Evolutionary conservation across 163 green algal species (phyloP).

Genomic region (Volvox carteri): DNA sequence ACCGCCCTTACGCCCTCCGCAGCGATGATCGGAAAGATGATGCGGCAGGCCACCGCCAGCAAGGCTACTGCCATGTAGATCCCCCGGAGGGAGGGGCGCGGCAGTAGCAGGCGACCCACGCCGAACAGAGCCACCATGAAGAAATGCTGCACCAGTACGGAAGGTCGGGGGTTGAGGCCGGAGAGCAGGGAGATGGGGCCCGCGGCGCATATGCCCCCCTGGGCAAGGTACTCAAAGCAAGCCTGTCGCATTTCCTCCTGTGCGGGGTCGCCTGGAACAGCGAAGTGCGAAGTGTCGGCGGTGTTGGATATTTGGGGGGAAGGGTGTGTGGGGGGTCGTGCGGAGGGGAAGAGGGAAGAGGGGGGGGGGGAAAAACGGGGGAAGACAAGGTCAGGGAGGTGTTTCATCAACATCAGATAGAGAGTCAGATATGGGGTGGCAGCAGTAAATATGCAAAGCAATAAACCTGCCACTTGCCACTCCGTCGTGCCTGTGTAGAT

Average conservation of each 20-base stretch:
- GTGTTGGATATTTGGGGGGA: no score
- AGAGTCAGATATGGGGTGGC: no score
- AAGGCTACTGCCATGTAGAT: constrained; percentile 87
- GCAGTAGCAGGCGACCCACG: constrained; percentile 86
- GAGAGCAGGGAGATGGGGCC: constrained; percentile 91
- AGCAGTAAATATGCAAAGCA: no score
- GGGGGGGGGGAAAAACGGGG: no score
- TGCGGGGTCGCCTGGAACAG: constrained; percentile 77
- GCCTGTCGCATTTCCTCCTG: constrained; percentile 97
- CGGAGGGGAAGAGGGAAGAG: not conserved
- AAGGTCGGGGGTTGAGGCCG: constrained; percentile 76
- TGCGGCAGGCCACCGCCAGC: constrained; percentile 87
- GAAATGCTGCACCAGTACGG: constrained; percentile 91
- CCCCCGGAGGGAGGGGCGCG: constrained; percentile 85
- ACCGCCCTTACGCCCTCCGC: constrained; percentile 85
- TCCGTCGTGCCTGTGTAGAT: no score
- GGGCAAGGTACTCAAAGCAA: constrained; percentile 97
- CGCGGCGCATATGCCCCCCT: constrained; percentile 85
- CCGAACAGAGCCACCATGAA: constrained; percentile 86
- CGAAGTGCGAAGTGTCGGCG: no score
- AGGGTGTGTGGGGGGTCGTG: not conserved
- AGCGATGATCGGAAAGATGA: constrained; percentile 98
- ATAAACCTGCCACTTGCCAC: no score
- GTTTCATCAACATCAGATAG: no score
- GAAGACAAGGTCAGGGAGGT: no score